Evolutionary conservation across 2,329 filamentous ascomycete genomes (phyloP).

Genomic region (Aspergillus novofumigatus): DNA sequence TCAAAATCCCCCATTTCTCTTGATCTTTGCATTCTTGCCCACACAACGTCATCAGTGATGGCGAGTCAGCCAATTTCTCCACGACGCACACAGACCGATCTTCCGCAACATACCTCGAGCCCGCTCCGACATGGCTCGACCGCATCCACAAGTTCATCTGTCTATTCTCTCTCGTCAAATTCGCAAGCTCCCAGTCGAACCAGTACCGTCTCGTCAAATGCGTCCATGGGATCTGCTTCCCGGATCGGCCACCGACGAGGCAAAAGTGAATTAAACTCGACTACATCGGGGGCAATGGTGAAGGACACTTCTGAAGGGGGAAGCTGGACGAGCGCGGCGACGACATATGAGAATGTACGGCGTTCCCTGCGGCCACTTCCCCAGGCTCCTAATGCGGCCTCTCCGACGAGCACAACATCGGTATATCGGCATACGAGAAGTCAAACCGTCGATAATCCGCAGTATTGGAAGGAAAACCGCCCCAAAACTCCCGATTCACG

Average conservation of each 20-base stretch:
- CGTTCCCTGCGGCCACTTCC: constrained; percentile 73
- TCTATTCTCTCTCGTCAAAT: constrained; percentile 48
- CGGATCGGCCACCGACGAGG: constrained; percentile 64
- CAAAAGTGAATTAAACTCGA: constrained; percentile 65
- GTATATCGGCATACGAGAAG: constrained; percentile 49
- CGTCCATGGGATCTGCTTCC: constrained; percentile 56
- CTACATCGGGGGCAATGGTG: constrained; percentile 38
- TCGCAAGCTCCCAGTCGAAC: constrained; percentile 53
- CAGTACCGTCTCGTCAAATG: constrained; percentile 68
- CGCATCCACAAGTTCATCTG: constrained; percentile 52
- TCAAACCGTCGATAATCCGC: constrained; percentile 59
- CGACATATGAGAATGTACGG: constrained; percentile 67
- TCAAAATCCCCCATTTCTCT: constrained; percentile 20
- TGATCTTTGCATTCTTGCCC: constrained; percentile 27
- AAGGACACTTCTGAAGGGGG: constrained; percentile 18
- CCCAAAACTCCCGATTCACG: constrained; percentile 31
- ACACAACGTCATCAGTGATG: constrained; percentile 33
- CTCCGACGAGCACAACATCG: constrained; percentile 32
- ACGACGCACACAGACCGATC: constrained; percentile 37
- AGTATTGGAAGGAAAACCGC: constrained; percentile 30
- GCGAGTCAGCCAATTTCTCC: constrained; percentile 34
- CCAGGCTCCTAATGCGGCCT: constrained; percentile 55
- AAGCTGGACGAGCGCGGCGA: constrained; percentile 48
- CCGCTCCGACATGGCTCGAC: constrained; percentile 52
- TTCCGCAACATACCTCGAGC: constrained; percentile 42